phyloP scores from a whole-genome alignment of 2,329 filamentous ascomycete genomes.

The Fusarium buharicum region DNA sequence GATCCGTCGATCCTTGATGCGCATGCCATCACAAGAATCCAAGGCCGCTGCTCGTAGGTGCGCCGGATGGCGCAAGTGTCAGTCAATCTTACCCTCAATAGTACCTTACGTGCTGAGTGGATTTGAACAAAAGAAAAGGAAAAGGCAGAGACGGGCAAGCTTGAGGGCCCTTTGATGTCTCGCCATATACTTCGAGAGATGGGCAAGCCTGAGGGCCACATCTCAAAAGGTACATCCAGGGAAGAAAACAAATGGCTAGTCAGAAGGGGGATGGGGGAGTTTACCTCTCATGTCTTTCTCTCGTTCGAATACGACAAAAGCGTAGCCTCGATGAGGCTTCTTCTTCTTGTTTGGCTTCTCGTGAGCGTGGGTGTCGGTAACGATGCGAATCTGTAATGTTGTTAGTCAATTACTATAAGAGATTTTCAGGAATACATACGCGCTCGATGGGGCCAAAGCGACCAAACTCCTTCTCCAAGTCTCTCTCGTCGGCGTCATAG shows the following conservation, averaged over 20 bases:
- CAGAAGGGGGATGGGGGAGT: constrained; percentile 50
- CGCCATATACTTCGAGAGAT: constrained; percentile 54
- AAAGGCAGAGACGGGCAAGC: constrained; percentile 62
- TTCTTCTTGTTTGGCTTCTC: constrained; percentile 80
- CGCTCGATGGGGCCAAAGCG: constrained; percentile 94
- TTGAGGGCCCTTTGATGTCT: constrained; percentile 64
- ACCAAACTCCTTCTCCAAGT: constrained; percentile 92
- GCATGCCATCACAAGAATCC: constrained; percentile 84
- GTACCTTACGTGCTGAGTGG: constrained; percentile 39
- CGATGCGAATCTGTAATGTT: constrained; percentile 79
- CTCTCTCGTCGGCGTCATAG: constrained; percentile 88
- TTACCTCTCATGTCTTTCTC: constrained; percentile 99
- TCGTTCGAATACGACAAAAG: constrained; percentile 95
- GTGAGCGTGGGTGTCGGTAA: constrained; percentile 77
- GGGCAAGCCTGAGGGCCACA: constrained; percentile 57
- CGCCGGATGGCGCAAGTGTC: constrained; percentile 71
- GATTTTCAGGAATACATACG: constrained; percentile 60
- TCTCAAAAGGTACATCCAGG: constrained; percentile 48
- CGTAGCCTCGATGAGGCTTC: constrained; percentile 88
- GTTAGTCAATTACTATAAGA: constrained; percentile 26
- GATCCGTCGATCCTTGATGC: constrained; percentile 91
- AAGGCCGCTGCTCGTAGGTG: constrained; percentile 82
- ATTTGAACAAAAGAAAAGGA: constrained; percentile 43
- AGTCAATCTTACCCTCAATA: constrained; percentile 71
- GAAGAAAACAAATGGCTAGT: constrained; percentile 40